These are phyloP conservation scores for Cladosporium sp. DNA, from an alignment of 2,329 filamentous ascomycete species.

Conservation along the genomic window DNA sequence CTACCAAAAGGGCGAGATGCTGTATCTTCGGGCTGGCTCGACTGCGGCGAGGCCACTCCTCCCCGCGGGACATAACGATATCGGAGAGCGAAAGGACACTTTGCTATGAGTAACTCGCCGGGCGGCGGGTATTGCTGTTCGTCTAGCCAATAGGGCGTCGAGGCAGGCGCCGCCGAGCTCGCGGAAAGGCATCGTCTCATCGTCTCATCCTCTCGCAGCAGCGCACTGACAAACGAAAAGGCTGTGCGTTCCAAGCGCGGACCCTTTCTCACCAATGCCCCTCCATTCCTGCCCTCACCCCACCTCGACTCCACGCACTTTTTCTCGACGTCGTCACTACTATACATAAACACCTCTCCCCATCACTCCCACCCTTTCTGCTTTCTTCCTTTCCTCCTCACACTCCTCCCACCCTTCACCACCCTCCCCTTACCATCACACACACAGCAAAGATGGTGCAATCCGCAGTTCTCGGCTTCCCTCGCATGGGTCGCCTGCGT, in stretches of 20 bases:
- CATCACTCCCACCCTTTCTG: not conserved
- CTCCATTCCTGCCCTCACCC: conserved; percentile 20
- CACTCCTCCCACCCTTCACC: not conserved
- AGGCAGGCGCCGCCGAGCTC: not conserved
- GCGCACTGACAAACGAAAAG: conserved; percentile 1
- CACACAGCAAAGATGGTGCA: conserved; percentile 48
- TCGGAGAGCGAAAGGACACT: conserved; percentile 6
- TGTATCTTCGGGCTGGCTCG: not conserved
- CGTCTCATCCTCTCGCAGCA: not conserved
- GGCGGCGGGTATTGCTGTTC: not conserved
- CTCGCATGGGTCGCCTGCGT: conserved; percentile 96
- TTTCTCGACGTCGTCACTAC: conserved; percentile 9
- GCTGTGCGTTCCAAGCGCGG: conserved; percentile 2
- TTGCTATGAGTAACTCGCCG: conserved; percentile 13
- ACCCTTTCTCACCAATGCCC: conserved; percentile 10
- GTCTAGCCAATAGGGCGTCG: not conserved
- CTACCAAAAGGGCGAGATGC: not conserved
- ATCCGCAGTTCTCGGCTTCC: conserved; percentile 89
- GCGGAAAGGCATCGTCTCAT: not conserved
- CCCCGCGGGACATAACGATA: conserved; percentile 10
- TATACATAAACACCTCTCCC: conserved; percentile 19
- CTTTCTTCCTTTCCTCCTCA: not conserved
- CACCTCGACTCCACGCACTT: conserved; percentile 11
- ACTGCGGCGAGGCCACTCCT: not conserved
- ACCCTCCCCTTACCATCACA: conserved; percentile 19